These are phyloP conservation scores for Entelexis paramagnoliae DNA, from an alignment of 1,139 yeast species.

Conservation along the genomic window DNA sequence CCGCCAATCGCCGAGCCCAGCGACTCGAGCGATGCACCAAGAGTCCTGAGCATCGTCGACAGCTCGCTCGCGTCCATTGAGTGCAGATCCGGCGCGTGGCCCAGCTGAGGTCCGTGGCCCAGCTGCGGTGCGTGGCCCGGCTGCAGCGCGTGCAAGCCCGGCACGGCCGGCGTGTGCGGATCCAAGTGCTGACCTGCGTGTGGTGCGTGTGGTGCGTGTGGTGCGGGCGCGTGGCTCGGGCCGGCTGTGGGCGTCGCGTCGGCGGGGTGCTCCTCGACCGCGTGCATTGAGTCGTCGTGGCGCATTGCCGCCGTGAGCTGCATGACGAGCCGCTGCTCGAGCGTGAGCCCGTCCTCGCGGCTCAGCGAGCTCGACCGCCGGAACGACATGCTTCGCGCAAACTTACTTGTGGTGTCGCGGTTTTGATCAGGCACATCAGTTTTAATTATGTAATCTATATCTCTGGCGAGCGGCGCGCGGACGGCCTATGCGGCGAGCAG, in stretches of 20 bases:
- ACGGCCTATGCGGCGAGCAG: not conserved
- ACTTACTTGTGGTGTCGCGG: not conserved
- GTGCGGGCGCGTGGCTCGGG: no score
- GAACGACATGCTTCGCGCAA: not conserved
- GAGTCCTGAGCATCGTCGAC: not conserved
- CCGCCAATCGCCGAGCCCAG: constrained; percentile 2
- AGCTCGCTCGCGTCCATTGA: constrained; percentile 1
- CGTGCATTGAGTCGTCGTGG: constrained; percentile 15
- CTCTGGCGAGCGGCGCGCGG: no score
- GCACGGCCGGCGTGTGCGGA: no score
- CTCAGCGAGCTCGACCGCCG: constrained; percentile 5
- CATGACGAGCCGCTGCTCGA: constrained; percentile 23
- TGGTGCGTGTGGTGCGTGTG: no score
- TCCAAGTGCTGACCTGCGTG: no score
- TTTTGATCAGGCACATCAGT: not conserved
- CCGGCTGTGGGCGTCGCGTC: no score
- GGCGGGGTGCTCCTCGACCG: not conserved
- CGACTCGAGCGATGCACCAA: constrained; percentile 2
- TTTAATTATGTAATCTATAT: not conserved
- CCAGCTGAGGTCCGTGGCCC: not conserved
- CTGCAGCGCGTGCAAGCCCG: not conserved
- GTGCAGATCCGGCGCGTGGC: not conserved
- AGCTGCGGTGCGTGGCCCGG: not conserved
- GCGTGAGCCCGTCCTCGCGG: constrained; percentile 10
- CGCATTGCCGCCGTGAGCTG: constrained; percentile 22